Base-by-base conservation (phyloP, 495 filamentous ascomycete genomes). In the Penicillium egyptiacum region DNA sequence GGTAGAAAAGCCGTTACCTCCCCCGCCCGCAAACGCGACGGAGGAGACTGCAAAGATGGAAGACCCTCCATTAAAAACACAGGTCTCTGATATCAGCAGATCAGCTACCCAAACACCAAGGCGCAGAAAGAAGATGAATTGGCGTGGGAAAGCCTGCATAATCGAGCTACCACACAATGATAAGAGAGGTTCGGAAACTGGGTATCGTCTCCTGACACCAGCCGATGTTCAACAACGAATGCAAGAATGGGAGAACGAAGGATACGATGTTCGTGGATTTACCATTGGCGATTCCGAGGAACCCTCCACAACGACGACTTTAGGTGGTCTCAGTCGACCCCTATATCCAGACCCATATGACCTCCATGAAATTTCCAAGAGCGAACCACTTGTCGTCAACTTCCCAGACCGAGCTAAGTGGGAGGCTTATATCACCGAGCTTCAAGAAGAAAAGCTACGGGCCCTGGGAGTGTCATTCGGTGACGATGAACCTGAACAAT, bases 371-470 rank as follows among this genome's bases (percentile, higher is more conserved):
- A 84, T 90, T 33, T 75, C 82, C 41, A 72, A 78, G 44, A 58
- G 77, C 26, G 70, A 79, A 46, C 63, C 73, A 16, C 86, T 80
- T 61, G 75, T 74, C 49, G 86, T 97, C 50, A 80, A 79, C 37
- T 85, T 98, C 63, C 94, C 95, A 0, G 86, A 96, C 69, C 78
- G 69, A 41, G 66, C 72, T 72, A 88, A 87, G 26, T 97, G 94
- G 93, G 86, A 90, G 65, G 74, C 81, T 16, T 96, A 98, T 72
- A 88, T 93, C 30, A 78, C 87, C 46, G 81, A 83, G 50, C 70
- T 97, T 50, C 86, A 86, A 64, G 94, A 98, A 71, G 88, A 92
- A 57, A 98, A 96, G 73, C 79, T 98, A 40, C 85, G 89, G 33
- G 91, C 92, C 48, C 80, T 98, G 44, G 94, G 94, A 43, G 94